phyloP scores from a whole-genome alignment of 2,329 filamentous ascomycete genomes.

The Chaetomiaceae sp. region DNA sequence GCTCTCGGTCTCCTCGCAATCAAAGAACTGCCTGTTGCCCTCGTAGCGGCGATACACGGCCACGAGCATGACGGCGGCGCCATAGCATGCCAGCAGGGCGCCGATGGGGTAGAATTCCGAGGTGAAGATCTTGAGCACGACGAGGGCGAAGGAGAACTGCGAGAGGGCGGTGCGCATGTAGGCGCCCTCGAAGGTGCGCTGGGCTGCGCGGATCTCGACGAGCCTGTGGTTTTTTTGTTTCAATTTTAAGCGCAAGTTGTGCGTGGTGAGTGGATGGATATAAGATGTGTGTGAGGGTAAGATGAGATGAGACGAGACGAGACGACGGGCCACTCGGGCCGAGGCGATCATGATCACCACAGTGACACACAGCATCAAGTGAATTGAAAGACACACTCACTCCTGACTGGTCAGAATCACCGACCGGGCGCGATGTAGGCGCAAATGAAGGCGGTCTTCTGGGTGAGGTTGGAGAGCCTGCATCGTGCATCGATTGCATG shows the following conservation, averaged over 20 bases:
- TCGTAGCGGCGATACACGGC: conserved; percentile 83
- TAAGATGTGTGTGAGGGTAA: neutral
- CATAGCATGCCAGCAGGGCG: conserved; percentile 92
- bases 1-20: conserved; percentile 31
- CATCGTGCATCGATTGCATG: conserved; percentile 9
- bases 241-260: neutral
- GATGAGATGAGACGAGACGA: neutral
- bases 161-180: conserved; percentile 92
- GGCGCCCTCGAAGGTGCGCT: conserved; percentile 94
- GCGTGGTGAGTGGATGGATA: neutral
- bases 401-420: conserved; percentile 77
- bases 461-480: conserved; percentile 44
- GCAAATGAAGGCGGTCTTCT: conserved; percentile 70
- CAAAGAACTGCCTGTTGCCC: conserved; percentile 92
- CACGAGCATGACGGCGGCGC: conserved; percentile 75
- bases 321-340: neutral
- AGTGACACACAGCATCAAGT: too few species aligned
- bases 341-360: too few species aligned
- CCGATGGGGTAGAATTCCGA: conserved; percentile 94
- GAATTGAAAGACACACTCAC: conserved; percentile 35
- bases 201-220: conserved; percentile 89
- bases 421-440: conserved; percentile 77
- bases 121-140: conserved; percentile 95
- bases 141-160: conserved; percentile 90
- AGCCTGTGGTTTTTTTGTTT: conserved; percentile 45